Evolutionary conservation across 495 filamentous ascomycete genomes (phyloP), one percentile per base, ranked within the genome.

Genomic region (Lasiosphaeriaceae sp.): DNA sequence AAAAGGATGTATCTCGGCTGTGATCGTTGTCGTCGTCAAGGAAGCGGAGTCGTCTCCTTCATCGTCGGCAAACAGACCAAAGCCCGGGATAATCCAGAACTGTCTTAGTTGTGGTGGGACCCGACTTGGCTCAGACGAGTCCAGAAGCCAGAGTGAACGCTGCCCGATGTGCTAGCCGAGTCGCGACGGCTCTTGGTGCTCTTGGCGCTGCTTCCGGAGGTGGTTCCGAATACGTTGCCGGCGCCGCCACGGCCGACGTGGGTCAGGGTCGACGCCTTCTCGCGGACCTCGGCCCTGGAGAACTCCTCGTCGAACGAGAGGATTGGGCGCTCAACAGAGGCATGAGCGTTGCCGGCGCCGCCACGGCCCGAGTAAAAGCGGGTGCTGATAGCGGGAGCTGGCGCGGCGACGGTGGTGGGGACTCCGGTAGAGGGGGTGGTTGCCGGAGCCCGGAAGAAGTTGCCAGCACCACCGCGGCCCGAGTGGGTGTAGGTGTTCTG

Each of bases 271-370:
- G 81, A 78, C 58, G 82, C 70, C 57, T 71, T 62, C 58, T 87
- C 86, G 58, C 86, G 83, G 58, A 77, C 72, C 58, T 70, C 75
- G 66, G 83, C 78, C 49, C 78, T 77, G 62, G 87, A 81, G 56
- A 93, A 84, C 70, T 97, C 93, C 79, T 97, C 93, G 73, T 96
- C 90, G 75, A 97, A 94, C 57, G 83, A 87, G 77, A 96, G 88
- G 64, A 90, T 84, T 59, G 89, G 81, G 45, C 88, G 85, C 66
- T 83, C 79, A 34, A 63, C 63, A 59, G 79, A 74, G 58, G 77
- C 75, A 77, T 89, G 87, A 57, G 91, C 80, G 74, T 97, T 98
- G 60, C 94, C 94, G 46, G 87, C 90, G 31, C 94, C 94, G 48
- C 94, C 94, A 34, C 93, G 87, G 61, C 94, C 93, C 16, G 86